Base-by-base conservation (phyloP, 2,329 filamentous ascomycete species). In the Cladobotryum protrusum region DNA sequence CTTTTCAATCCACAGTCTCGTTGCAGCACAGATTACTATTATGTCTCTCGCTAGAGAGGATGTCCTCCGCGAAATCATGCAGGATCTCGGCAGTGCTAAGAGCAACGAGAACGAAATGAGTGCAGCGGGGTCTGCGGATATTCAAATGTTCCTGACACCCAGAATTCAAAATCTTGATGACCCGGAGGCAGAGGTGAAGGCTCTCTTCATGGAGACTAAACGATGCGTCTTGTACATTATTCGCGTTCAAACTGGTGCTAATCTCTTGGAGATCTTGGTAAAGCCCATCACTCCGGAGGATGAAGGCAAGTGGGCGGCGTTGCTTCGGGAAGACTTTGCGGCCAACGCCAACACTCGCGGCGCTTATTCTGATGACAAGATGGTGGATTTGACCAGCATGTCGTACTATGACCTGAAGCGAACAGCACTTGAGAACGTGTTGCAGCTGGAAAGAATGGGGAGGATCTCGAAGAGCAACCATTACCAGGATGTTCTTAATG, bases 201-300 rank as follows among this genome's bases (percentile, higher is more conserved):
- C 90, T 1, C 77, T 99, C 3, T 96, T 96, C 67, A 97, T 96
- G 83, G 93, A 97, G 71, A 97, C 93, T 3, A 99, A 99, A 72
- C 85, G 93, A 60, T 96, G 93, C 63, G 87, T 97, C 37, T 75
- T 99, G 55, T 99, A 97, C 70, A 97, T 99, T 66, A 97, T 99
- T 63, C 87, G 93, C 52, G 87, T 99, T 34, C 95, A 99, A 68
- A 89, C 88, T 2, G 93, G 93, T 8, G 74, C 84, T 46, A 96
- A 92, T 60, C 79, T 99, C n/a, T 83, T 97, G 67, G 91, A 97
- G 54, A 96, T 99, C 54, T 81, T 99, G 59, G 86, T 96, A 56
- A 95, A 93, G 63, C 89, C 89, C 14, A 90, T 96, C 56, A 83
- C 79, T 0, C 76, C 81, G 29, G 91, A 96, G 63, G 93, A 99